phyloP scores from a whole-genome alignment of 768 basidiomycete genomes.

The Termitomyces sp. region DNA sequence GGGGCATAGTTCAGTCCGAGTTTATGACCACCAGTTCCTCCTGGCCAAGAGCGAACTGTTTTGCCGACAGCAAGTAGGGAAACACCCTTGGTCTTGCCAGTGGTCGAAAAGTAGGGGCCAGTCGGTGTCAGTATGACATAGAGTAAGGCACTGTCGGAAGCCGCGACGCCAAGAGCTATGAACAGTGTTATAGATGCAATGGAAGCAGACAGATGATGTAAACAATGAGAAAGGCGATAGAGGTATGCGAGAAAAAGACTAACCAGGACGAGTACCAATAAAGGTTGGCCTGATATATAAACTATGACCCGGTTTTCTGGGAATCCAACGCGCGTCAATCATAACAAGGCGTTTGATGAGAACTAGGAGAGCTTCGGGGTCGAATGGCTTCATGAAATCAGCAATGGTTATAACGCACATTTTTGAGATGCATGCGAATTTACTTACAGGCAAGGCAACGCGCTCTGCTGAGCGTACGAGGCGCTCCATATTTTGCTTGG shows the following conservation, averaged over 20 bases:
- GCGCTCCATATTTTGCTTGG: slow-evolving; percentile 80
- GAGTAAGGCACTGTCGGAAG: slow-evolving; percentile 68
- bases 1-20: slow-evolving; percentile 64
- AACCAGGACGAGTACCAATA: slow-evolving; percentile 45
- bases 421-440: neutral
- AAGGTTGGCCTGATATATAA: slow-evolving; percentile 85
- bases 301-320: slow-evolving; percentile 62
- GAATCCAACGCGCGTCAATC: slow-evolving; percentile 84
- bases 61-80: slow-evolving; percentile 36
- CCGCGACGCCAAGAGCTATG: slow-evolving; percentile 50
- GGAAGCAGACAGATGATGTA: slow-evolving; percentile 29
- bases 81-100: slow-evolving; percentile 49
- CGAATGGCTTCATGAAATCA: slow-evolving; percentile 48
- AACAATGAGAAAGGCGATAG: slow-evolving; percentile 31
- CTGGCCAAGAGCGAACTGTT: slow-evolving; percentile 42
- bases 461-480: slow-evolving; percentile 64
- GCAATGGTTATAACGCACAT: neutral
- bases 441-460: slow-evolving; percentile 63
- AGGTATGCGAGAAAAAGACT: slow-evolving; percentile 27
- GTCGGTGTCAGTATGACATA: slow-evolving; percentile 70
- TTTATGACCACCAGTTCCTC: slow-evolving; percentile 77
- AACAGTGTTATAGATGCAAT: neutral
- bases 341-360: slow-evolving; percentile 71
- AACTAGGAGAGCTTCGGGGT: slow-evolving; percentile 57
- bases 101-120: slow-evolving; percentile 67